phyloP scores from a whole-genome alignment of 371 early-diverging fungal genomes.

The Actinomortierella ambigua region DNA sequence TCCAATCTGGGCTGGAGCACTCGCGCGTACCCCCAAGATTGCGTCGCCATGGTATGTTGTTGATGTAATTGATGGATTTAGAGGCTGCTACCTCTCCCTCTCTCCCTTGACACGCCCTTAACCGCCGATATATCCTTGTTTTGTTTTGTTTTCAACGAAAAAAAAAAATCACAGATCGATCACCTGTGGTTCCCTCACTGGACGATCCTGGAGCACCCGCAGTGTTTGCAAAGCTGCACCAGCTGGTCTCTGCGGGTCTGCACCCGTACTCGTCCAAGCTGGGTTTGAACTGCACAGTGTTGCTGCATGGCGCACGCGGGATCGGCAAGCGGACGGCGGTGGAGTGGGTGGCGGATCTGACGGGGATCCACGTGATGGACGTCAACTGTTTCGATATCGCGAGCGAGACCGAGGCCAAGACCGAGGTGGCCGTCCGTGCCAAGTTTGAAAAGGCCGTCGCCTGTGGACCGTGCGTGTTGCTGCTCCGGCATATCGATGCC shows the following conservation, averaged over 20 bases:
- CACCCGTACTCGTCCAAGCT: constrained; percentile 75
- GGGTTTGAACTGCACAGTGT: constrained; percentile 71
- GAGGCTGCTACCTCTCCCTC: no score
- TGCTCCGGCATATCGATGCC: constrained; percentile 82
- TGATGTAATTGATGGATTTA: no score
- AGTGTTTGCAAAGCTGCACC: constrained; percentile 50
- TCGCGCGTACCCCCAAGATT: constrained; percentile 58
- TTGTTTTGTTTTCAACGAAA: no score
- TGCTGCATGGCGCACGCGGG: constrained; percentile 86
- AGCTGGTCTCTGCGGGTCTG: constrained; percentile 70
- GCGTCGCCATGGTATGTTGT: constrained; percentile 20
- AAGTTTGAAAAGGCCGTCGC: constrained; percentile 81
- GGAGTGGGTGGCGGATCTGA: constrained; percentile 61
- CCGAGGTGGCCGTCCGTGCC: constrained; percentile 70
- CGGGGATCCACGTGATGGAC: constrained; percentile 79
- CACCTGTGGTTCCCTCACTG: constrained; percentile 30
- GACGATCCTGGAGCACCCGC: constrained; percentile 39
- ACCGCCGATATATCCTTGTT: no score
- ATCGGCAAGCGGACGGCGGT: constrained; percentile 81
- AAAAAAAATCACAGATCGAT: no score
- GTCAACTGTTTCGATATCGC: constrained; percentile 78
- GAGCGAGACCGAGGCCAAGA: constrained; percentile 82
- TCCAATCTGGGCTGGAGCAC: constrained; percentile 70
- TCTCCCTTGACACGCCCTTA: no score
- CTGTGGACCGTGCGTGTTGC: constrained; percentile 80